A percentile compares a stretch with the other conserved stretches of the same genome.
Evolutionary conservation across 768 basidiomycete species (phyloP).

Genomic region (Leccinellum albellum): DNA sequence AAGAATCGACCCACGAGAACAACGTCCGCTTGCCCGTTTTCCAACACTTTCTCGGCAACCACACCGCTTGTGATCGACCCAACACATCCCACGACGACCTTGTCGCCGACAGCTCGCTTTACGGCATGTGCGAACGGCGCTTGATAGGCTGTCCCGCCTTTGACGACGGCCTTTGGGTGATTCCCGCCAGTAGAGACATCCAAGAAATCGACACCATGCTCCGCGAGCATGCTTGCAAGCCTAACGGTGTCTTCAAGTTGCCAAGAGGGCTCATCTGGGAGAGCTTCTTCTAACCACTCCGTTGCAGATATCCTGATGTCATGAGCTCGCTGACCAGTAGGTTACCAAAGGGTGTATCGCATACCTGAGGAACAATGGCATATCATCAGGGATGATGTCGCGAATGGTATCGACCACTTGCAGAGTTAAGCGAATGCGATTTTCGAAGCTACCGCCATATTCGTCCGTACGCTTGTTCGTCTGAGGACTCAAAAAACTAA

Average conservation of each 20-base stretch:
- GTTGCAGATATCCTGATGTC: conserved; percentile 54
- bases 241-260: conserved; percentile 62
- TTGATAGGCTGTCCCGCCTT: conserved; percentile 41
- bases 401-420: conserved; percentile 66
- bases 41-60: conserved; percentile 43
- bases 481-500: conserved; percentile 55
- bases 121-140: conserved; percentile 54
- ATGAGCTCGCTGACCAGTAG: not conserved
- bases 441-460: conserved; percentile 72
- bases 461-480: conserved; percentile 62
- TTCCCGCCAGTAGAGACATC: conserved; percentile 71
- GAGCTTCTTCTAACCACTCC: conserved; percentile 64
- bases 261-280: conserved; percentile 64
- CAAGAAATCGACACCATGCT: conserved; percentile 69
- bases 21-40: conserved; percentile 43
- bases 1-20: conserved; percentile 52
- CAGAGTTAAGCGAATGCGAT: conserved; percentile 56
- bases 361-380: conserved; percentile 72
- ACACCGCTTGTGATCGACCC: conserved; percentile 33
- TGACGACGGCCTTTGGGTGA: conserved; percentile 35
- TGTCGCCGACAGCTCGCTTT: conserved; percentile 43
- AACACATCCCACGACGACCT: conserved; percentile 30
- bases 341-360: conserved; percentile 1
- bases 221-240: conserved; percentile 54
- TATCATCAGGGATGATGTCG: conserved; percentile 50